phyloP scores from a whole-genome alignment of 2,329 filamentous ascomycete genomes.

The Cladosporium sp. region DNA sequence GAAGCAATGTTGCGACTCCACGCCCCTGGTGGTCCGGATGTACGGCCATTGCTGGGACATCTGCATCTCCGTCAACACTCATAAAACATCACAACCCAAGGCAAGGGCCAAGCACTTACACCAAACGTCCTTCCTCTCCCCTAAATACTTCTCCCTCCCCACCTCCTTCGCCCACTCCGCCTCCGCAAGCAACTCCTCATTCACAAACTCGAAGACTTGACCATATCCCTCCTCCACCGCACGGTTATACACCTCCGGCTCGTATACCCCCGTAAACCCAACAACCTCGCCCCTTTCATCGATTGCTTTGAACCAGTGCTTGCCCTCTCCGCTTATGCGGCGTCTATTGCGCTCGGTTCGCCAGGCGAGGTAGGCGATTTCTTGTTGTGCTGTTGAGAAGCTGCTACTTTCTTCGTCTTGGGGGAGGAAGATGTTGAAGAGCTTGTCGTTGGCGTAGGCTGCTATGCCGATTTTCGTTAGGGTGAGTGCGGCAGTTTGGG shows the following conservation, averaged over 20 bases:
- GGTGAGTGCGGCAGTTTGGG: background rate
- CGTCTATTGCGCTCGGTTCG: slow-evolving; percentile 1
- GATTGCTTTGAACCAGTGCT: slow-evolving; percentile 11
- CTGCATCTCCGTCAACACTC: background rate
- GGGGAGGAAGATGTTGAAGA: slow-evolving; percentile 2
- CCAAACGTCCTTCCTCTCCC: slow-evolving; percentile 10
- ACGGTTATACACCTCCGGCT: background rate
- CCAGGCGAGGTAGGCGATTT: slow-evolving; percentile 2
- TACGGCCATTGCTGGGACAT: slow-evolving; percentile 11
- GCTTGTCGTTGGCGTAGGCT: slow-evolving; percentile 6
- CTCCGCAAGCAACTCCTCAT: background rate
- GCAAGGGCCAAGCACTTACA: slow-evolving; percentile 6
- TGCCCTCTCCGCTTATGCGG: background rate
- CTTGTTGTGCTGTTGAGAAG: background rate
- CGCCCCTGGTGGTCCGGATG: slow-evolving; percentile 8
- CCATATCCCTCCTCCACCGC: background rate
- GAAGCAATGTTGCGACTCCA: slow-evolving; percentile 5
- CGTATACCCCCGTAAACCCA: slow-evolving; percentile 6
- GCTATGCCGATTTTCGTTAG: slow-evolving; percentile 2
- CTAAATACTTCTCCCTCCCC: slow-evolving; percentile 4
- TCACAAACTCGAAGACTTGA: background rate
- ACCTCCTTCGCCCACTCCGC: background rate
- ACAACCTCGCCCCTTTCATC: slow-evolving; percentile 2
- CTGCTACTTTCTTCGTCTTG: background rate
- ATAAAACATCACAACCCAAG: too few species aligned